phyloP scores from a whole-genome alignment of 2,329 filamentous ascomycete species.

The Dactylellina sp. region DNA sequence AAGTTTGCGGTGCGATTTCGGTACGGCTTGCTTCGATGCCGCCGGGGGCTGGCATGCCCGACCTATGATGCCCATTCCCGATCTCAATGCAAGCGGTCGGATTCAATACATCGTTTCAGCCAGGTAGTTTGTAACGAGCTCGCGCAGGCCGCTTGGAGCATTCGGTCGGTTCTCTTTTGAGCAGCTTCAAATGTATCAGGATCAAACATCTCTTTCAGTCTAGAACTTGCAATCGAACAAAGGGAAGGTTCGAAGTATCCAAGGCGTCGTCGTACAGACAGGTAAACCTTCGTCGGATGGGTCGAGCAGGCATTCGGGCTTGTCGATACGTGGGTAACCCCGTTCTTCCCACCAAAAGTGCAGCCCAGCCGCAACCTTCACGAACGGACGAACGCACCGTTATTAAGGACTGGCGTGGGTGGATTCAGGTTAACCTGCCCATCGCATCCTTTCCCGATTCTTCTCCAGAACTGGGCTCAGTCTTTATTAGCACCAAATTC shows the following conservation, averaged over 20 bases:
- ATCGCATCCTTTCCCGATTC: constrained; percentile 34
- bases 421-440: too few species aligned
- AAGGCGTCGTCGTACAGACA: constrained; percentile 1
- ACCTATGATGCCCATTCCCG: constrained; percentile 36
- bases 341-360: constrained; percentile 23
- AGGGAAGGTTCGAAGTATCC: constrained; percentile 17
- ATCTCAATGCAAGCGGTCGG: constrained; percentile 40
- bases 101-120: constrained; percentile 46
- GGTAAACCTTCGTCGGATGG: constrained; percentile 3
- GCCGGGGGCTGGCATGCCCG: constrained; percentile 30
- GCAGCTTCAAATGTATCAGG: constrained; percentile 44
- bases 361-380: constrained; percentile 22
- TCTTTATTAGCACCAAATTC: constrained; percentile 19
- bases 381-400: not conserved
- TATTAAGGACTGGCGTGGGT: not conserved
- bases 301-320: not conserved
- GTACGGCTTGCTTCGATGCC: constrained; percentile 19
- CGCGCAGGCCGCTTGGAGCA: not conserved
- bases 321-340: constrained; percentile 25
- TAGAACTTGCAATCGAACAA: constrained; percentile 9
- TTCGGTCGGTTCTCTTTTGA: constrained; percentile 25
- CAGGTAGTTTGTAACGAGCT: constrained; percentile 23
- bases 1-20: constrained; percentile 11
- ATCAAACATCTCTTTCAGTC: constrained; percentile 19
- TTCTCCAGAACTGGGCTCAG: constrained; percentile 13